Evolutionary conservation across 1,284 basidiomycete genomes (phyloP), one percentile per base, ranked within the genome.

Genomic region (Acaromyces ingoldii): DNA sequence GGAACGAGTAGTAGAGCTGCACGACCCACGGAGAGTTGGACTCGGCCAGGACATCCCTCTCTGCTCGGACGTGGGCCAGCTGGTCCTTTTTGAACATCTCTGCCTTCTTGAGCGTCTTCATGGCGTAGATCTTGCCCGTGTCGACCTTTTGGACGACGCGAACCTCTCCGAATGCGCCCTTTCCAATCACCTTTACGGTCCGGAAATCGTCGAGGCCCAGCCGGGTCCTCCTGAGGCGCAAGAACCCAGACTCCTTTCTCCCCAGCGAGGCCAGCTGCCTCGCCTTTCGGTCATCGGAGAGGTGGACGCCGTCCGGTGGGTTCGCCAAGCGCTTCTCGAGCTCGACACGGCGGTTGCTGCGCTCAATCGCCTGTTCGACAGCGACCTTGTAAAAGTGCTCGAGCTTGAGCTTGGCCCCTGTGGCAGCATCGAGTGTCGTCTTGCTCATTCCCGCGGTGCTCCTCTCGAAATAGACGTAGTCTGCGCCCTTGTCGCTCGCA

Each of bases 1-100:
- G 93, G 82, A 98, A 98, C 21, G 93, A 96, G 78, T 97, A 98
- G 81, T 90, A 98, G 6, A 98, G 81, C 75, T 96, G 91, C 9
- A 95, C 93, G 26, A 97, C 92, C 91, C 93, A 98, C 51, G 89
- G 86, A 36, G 92, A 96, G 64, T 95, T 96, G 50, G 89, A 92
- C 77, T 98, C 93, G 10, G 93, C 95, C 43, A 98, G 82, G 36
- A 98, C 89, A 72, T 98, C 93, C 62, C 95, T 85, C 77, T 98
- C 95, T n/a, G 93, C 93, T 63, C 93, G 86, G 54, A 98, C 91
- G 76, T 98, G 93, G 1, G 93, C 93, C 49, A 98, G 83, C 89
- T 46, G 49, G 76, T 98, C 93, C 74, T 95, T 91, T 77, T 97
- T 95, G 80, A 98, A 86, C 93, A 98, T 98, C 78, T 98, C 93